Evolutionary conservation across 768 basidiomycete species (phyloP), one percentile per base, ranked within the genome.

Genomic region (Psilocybe tampanensis): DNA sequence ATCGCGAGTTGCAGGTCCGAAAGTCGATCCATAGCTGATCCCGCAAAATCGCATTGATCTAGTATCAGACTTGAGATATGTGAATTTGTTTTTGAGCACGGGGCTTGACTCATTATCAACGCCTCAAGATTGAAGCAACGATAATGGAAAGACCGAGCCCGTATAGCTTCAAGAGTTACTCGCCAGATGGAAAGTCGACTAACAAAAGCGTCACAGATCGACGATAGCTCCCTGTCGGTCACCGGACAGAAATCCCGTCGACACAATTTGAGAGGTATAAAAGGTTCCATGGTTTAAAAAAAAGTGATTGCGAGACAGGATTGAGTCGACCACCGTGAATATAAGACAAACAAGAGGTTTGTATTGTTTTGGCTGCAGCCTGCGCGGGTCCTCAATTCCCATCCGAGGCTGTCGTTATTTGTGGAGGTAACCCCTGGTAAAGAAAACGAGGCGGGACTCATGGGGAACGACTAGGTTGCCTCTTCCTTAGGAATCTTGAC

Each of bases 81-180:
- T 1, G 12, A 17, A 11, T n/a, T 19, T 47, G 29, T 32, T 44
- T 23, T 26, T n/a, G 26, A 3, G 18, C 15, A 8, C 12, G 2
- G 5, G 9, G 29, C 18, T 44, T 8, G 3, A 66, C 80, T 75
- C 58, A 81, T 82, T 58, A 83, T 80, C 70, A 85, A 68, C 0
- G 82, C 85, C 56, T 84, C 82, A 8, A 85, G 66, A 60, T 85
- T 85, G 72, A 84, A 86, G 47, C 74, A 76, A 7, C 84, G 77
- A 63, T 86, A 86, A 62, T 85, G 84, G 62, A 65, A 81, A 5
- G 85, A 83, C 12, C 80, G 72, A 5, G 82, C 80, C 17, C 84
- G 78, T 17, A 79, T 71, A 3, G 81, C 76, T 65, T 85, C 85
- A 84, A 78, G 7, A 84, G 84, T 66, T 85, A 81, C 62, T 85